Conservation (phyloP, 768 basidiomycete species). For the Calvatia gigantea region DNA sequence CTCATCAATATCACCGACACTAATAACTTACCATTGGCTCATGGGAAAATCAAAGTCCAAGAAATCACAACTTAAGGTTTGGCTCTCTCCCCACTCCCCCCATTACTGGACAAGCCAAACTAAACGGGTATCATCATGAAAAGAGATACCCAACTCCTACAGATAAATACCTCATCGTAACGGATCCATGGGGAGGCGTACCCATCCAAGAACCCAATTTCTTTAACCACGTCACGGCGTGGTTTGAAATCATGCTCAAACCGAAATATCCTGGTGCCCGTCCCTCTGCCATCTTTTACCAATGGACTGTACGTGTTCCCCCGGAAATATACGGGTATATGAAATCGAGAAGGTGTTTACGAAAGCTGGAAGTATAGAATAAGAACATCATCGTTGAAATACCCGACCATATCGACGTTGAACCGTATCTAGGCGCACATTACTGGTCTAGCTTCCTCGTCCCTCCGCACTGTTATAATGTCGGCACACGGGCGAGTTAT, state of each 20-base stretch:
- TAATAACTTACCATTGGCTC: not conserved
- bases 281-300: conserved; percentile 25
- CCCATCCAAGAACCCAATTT: conserved; percentile 16
- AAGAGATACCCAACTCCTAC: conserved; percentile 10
- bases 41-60: conserved; percentile 11
- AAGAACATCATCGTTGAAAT: conserved; percentile 29
- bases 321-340: not conserved
- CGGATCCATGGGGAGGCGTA: conserved; percentile 26
- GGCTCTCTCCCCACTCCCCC: not conserved
- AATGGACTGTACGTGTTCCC: conserved; percentile 25
- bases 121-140: not conserved
- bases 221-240: conserved; percentile 27
- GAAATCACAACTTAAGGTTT: conserved; percentile 9
- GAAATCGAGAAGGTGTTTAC: not conserved
- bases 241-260: conserved; percentile 33
- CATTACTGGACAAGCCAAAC: not conserved
- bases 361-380: conserved; percentile 17
- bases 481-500: conserved; percentile 16
- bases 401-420: conserved; percentile 21
- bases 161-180: conserved; percentile 21
- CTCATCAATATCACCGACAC: not conserved
- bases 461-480: conserved; percentile 13
- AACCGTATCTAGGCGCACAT: conserved; percentile 25
- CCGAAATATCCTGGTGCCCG: conserved; percentile 24
- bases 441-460: conserved; percentile 20